Conservation (phyloP, 208 protist genomes). For the Vickermania ingenoplastis region DNA sequence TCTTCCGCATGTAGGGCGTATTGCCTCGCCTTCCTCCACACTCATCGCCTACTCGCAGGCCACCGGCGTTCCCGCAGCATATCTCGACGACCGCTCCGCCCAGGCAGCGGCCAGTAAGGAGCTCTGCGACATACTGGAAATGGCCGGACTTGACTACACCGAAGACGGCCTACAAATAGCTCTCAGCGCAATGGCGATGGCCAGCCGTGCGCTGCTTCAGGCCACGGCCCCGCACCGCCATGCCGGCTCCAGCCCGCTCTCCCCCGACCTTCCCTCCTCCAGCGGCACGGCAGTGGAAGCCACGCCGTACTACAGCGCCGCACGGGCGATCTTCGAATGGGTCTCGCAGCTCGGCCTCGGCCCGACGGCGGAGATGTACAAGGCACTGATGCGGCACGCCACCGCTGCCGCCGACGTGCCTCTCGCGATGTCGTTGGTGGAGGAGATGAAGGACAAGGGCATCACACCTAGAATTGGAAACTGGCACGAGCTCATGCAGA, state of each 20-base stretch:
- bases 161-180: conserved; percentile 68
- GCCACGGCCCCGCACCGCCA: not conserved
- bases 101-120: conserved; percentile 67
- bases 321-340: conserved; percentile 70
- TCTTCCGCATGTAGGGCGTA: not conserved
- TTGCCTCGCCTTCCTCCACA: not conserved
- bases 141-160: conserved; percentile 60
- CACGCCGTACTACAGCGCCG: conserved; percentile 48
- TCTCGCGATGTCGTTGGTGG: conserved; percentile 68
- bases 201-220: not conserved
- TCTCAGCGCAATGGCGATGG: conserved; percentile 46
- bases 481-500: conserved; percentile 86
- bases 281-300: not conserved
- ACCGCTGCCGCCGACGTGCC: conserved; percentile 51
- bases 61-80: conserved; percentile 64
- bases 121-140: conserved; percentile 49
- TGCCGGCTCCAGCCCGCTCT: too few species aligned
- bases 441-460: conserved; percentile 80
- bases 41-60: conserved; percentile 36
- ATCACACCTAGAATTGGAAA: conserved; percentile 86
- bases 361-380: conserved; percentile 70
- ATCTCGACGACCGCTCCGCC: conserved; percentile 78
- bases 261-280: too few species aligned
- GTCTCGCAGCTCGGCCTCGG: conserved; percentile 51
- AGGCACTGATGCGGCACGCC: conserved; percentile 71